Base-by-base conservation (phyloP, 2,329 filamentous ascomycete genomes). In the Aspergillus melleus region DNA sequence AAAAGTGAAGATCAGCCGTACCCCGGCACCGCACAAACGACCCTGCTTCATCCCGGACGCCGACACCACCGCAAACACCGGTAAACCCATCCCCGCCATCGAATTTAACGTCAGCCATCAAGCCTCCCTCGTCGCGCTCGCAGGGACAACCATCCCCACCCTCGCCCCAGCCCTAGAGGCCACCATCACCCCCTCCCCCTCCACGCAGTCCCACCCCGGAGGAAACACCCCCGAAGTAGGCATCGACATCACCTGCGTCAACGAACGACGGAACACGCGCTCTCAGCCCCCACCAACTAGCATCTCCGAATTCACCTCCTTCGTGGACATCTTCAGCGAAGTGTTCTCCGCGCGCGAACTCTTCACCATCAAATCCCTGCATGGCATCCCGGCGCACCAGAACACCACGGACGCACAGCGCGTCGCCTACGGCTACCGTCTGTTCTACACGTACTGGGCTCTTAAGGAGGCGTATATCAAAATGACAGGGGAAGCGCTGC, bases 101-200 rank as follows among this genome's bases (percentile, higher is more conserved):
- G 85, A 88, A 63, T 89, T 89, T 76, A 89, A 89, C 63, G 80
- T 88, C 57, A 86, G 83, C 32, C 86, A 89, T 63, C 86, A 89
- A 72, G 85, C 84, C 19, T 85, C 84, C 0, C 74, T 89, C 3
- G 84, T 88, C n/a, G 80, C 81, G 0, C 73, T 89, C 5, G 82
- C 86, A 1, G 84, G 86, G 12, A 79, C 76, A 20, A 64, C 71
- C 9, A 70, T 70, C 9, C 32, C 51, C 16, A 5, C 53, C 39
- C 29, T 22, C 44, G 32, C 46, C 52, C 20, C 44, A 20, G 20
- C 44, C 14, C n/a, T 36, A n/a, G 20, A 51, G 24, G 4, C 57
- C 16, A 22, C 54, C 29, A 49, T 50, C 50, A 55, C 44, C 30
- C 57, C 58, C 32, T 55, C 39, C 22, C 60, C 59, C 32, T 54